Base-by-base conservation (phyloP, 495 filamentous ascomycete genomes). In the Penicillium herquei region DNA sequence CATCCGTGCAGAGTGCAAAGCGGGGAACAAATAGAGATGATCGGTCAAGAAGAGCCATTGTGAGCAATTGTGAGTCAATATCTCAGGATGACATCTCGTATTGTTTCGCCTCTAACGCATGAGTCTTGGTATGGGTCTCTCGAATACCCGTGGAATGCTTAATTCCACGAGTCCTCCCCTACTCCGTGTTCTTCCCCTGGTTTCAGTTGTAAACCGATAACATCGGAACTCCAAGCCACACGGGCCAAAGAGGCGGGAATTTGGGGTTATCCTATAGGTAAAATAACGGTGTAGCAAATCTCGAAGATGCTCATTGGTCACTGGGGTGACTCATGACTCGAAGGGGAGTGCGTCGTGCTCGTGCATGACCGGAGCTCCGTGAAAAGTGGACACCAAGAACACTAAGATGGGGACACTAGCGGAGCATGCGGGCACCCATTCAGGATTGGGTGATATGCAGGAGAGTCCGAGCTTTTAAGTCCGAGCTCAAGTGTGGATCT, bases 251-350 rank as follows among this genome's bases (percentile, higher is more conserved):
- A 17, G 12, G n/a, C 35, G 21, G 41, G 12, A 13, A 14, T n/a
- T 21, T 31, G 21, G 21, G 21, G 21, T 21, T 12, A 46, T n/a
- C n/a, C n/a, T n/a, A n/a, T n/a, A n/a, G n/a, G n/a, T 32, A 33
- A 32, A 57, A 51, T 8, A 47, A 51, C 54, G 54, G 54, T 57
- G 39, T 21, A 47, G 54, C 18, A 30, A 13, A 51, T 5, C 40
- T 10, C 6, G 21, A 14, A 7, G 13, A 30, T 9, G 12, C 11
- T 43, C 18, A 57, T 57, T 57, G 48, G 54, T 16, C 13, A 39
- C 46, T 16, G 32, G 16, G 16, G 34, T 57, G 54, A 57, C 40
- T 57, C 54, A 57, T 21, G 48, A 30, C 32, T 32, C 43, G 18
- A 37, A 6, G 31, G 31, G 18, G 54, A 32, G 6, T 52, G 41